Conservation (phyloP, 177 flowering plant genomes). For the Vitis hybrid region DNA sequence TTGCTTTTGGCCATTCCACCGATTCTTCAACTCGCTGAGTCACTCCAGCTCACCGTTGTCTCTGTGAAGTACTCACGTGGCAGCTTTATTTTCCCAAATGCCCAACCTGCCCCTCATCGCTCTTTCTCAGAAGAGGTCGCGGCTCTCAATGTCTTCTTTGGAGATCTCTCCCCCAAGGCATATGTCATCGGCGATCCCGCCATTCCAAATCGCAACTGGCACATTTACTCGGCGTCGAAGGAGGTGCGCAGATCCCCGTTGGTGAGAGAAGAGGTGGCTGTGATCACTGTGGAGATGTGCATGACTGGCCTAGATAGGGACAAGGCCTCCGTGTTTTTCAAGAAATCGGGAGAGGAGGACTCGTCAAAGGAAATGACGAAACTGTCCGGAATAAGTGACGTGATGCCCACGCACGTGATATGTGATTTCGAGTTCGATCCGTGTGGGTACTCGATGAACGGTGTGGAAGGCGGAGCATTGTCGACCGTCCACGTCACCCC, state of each 20-base stretch:
- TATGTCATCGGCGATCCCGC: conserved; percentile 44
- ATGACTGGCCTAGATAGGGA: conserved; percentile 55
- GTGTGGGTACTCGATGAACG: conserved; percentile 81
- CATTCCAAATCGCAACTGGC: conserved; percentile 47
- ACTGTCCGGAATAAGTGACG: conserved; percentile 36
- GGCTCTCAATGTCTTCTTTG: conserved; percentile 40
- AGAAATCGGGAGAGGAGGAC: conserved; percentile 23
- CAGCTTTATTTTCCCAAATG: conserved; percentile 55
- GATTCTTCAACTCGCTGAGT: conserved; percentile 39
- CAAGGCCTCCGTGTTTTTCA: conserved; percentile 46
- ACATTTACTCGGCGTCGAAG: conserved; percentile 47
- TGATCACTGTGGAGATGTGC: conserved; percentile 58
- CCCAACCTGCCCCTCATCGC: conserved; percentile 66
- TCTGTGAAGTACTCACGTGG: conserved; percentile 61
- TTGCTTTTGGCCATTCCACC: conserved; percentile 51
- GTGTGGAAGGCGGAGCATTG: conserved; percentile 38
- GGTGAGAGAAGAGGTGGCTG: not conserved
- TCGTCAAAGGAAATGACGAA: conserved; percentile 46
- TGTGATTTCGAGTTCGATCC: conserved; percentile 67
- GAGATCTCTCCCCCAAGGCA: conserved; percentile 32
- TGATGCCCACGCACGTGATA: conserved; percentile 41
- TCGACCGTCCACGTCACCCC: conserved; percentile 76
- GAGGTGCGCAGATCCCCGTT: not conserved
- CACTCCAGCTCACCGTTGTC: conserved; percentile 37
- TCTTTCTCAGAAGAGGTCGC: conserved; percentile 56